A percentile compares a stretch with the other conserved stretches of the same genome.
phyloP scores from a whole-genome alignment of 768 basidiomycete genomes.

The Auricularia auricula-judae region DNA sequence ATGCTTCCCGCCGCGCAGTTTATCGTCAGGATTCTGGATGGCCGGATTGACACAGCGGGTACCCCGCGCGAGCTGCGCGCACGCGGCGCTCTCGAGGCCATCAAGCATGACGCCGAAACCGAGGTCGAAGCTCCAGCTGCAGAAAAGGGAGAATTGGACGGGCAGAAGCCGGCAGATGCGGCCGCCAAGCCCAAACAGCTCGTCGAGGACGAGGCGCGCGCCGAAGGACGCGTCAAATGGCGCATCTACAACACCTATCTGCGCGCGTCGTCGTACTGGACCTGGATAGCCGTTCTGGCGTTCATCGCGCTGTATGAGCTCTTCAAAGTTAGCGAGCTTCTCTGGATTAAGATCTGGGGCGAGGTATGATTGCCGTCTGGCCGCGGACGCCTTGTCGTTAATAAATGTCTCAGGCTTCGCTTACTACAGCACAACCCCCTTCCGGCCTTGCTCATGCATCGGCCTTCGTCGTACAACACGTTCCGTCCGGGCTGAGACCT shows the following conservation, averaged over 20 bases:
- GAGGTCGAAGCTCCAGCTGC: constrained; percentile 2
- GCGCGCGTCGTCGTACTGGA: constrained; percentile 11
- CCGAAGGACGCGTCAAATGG: constrained; percentile 13
- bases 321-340: background rate
- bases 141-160: constrained; percentile 11
- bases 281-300: constrained; percentile 7
- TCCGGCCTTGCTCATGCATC: background rate
- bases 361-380: constrained; percentile 9
- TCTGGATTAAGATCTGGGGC: constrained; percentile 26
- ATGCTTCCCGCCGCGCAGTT: constrained; percentile 23
- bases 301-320: background rate
- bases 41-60: constrained; percentile 23
- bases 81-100: constrained; percentile 17
- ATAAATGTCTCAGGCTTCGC: background rate
- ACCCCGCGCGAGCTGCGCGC: constrained; percentile 20
- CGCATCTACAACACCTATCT: constrained; percentile 16
- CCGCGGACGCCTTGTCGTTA: background rate
- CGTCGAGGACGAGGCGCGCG: constrained; percentile 12
- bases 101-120: constrained; percentile 17
- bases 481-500: background rate
- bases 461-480: background rate
- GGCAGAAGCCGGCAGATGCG: constrained; percentile 2
- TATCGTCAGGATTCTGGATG: constrained; percentile 24
- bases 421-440: background rate
- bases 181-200: constrained; percentile 3